Percentiles rank a stretch among this genome's conserved stretches.
Evolutionary conservation across 1,284 basidiomycete genomes (phyloP).

Genomic region (Pseudozyma tsukubaensis): DNA sequence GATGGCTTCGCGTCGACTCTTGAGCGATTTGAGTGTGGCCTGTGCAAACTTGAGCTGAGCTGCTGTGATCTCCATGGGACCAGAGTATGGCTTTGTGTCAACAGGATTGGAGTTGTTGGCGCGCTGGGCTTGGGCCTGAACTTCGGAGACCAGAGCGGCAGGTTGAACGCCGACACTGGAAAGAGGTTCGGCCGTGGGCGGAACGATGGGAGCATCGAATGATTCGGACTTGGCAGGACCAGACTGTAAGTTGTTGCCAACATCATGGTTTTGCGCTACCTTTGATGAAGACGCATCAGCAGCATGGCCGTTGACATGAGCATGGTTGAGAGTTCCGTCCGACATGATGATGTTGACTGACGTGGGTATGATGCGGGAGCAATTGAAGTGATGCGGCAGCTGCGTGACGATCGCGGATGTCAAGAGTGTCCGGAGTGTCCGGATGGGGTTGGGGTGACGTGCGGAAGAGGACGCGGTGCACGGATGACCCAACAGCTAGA

Average conservation of each 20-base stretch:
- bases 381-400: too few species aligned
- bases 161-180: slow-evolving; percentile 37
- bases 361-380: not conserved
- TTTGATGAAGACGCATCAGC: slow-evolving; percentile 3
- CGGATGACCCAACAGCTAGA: too few species aligned
- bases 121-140: slow-evolving; percentile 21
- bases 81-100: slow-evolving; percentile 31
- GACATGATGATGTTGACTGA: slow-evolving; percentile 34
- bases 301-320: slow-evolving; percentile 27
- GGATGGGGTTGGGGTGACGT: too few species aligned
- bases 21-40: slow-evolving; percentile 83
- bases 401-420: too few species aligned
- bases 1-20: slow-evolving; percentile 84
- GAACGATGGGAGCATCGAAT: slow-evolving; percentile 24
- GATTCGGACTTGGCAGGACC: slow-evolving; percentile 18
- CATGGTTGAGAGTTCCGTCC: slow-evolving; percentile 12
- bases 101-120: slow-evolving; percentile 6
- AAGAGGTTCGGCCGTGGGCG: slow-evolving; percentile 40
- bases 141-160: slow-evolving; percentile 22
- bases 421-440: too few species aligned
- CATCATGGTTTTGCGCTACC: slow-evolving; percentile 13
- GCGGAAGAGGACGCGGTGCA: too few species aligned
- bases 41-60: slow-evolving; percentile 85
- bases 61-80: slow-evolving; percentile 51
- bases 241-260: slow-evolving; percentile 4